A percentile compares a stretch with the other conserved stretches of the same genome.
These are phyloP conservation scores for Dentipellis sp. DNA, from an alignment of 768 basidiomycete species.

Conservation along the genomic window DNA sequence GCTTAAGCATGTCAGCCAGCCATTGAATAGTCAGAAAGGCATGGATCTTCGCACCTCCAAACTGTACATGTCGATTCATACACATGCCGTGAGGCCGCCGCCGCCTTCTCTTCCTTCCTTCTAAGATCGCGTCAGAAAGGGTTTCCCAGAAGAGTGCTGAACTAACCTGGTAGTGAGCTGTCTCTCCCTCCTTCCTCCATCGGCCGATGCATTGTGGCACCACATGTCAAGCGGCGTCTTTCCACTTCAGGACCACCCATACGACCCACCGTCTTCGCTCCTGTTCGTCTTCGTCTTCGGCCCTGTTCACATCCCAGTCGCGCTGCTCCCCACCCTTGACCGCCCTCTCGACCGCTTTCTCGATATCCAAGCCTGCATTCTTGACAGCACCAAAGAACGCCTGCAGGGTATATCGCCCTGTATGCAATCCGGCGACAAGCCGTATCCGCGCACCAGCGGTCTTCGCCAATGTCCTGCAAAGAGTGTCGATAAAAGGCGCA, in stretches of 20 bases:
- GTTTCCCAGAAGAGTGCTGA: no score
- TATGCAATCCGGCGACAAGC: constrained; percentile 69
- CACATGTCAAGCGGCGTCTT: not conserved
- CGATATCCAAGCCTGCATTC: constrained; percentile 35
- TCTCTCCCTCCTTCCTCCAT: no score
- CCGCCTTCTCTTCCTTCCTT: no score
- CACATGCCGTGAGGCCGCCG: no score
- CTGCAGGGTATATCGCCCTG: constrained; percentile 63
- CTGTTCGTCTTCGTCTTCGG: constrained; percentile 51
- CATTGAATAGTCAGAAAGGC: no score
- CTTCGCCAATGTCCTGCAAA: constrained; percentile 38
- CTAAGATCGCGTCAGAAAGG: no score
- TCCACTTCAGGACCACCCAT: constrained; percentile 34
- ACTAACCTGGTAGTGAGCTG: no score
- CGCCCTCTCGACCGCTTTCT: constrained; percentile 39
- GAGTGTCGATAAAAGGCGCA: constrained; percentile 39
- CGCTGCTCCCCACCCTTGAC: constrained; percentile 30
- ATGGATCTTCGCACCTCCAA: no score
- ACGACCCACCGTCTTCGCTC: constrained; percentile 66
- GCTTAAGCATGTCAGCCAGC: no score
- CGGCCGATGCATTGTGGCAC: not conserved
- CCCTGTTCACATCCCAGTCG: constrained; percentile 42
- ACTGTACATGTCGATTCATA: no score
- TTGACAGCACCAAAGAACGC: constrained; percentile 40
- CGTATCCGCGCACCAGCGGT: constrained; percentile 40